Conservation (phyloP, 73 alveolate genomes). For the Symbiodinium natans region DNA sequence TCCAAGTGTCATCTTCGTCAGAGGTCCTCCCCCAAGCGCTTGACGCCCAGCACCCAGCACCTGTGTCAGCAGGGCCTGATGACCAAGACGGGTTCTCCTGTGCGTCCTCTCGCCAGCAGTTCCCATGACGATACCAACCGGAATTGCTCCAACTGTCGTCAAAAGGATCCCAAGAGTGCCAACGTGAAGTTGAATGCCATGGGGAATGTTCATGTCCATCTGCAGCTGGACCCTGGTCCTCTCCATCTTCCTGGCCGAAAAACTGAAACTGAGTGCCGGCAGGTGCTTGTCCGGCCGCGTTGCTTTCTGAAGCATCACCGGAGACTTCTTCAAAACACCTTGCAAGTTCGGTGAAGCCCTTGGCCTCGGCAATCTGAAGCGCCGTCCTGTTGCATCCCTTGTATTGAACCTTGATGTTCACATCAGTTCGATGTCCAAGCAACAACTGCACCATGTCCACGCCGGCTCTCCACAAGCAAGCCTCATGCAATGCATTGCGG, state of each 20-base stretch:
- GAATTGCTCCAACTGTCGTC: background rate
- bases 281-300: background rate
- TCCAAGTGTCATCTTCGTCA: background rate
- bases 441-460: background rate
- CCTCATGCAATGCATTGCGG: background rate
- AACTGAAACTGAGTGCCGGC: background rate
- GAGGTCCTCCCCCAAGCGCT: background rate
- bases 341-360: background rate
- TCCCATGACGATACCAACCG: background rate
- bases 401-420: background rate
- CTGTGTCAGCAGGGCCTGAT: too few relatives aligned
- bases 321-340: background rate
- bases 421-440: background rate
- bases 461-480: background rate
- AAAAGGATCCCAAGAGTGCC: background rate
- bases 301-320: background rate
- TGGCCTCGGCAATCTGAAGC: background rate
- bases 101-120: background rate
- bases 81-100: background rate
- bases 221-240: background rate
- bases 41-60: background rate
- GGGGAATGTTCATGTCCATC: background rate
- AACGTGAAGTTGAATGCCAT: background rate
- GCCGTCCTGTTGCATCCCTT: background rate
- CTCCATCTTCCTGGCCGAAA: background rate